A percentile compares a stretch with the other conserved stretches of the same genome.
Conservation (phyloP, 129 eudicot species). For the Centella asiatica region DNA sequence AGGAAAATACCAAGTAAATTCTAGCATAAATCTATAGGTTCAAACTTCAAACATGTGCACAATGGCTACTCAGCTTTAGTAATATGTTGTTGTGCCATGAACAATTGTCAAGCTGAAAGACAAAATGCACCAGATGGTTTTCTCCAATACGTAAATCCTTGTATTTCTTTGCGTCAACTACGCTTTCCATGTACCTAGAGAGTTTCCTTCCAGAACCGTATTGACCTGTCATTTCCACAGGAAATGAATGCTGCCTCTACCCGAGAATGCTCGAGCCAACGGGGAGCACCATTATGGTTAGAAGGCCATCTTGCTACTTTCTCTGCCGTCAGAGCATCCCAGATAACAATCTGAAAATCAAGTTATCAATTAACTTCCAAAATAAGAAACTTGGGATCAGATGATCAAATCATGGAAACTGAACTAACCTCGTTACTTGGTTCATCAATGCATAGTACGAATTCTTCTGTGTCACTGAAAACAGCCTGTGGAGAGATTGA, state of each 20-base stretch:
- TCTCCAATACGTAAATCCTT: neutral
- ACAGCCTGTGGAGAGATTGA: constrained; percentile 47
- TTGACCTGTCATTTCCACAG: constrained; percentile 71
- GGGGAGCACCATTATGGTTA: constrained; percentile 68
- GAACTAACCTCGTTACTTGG: constrained; percentile 66
- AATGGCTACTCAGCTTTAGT: neutral
- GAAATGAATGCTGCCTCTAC: constrained; percentile 62
- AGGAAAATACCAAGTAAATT: no score
- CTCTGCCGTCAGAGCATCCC: constrained; percentile 81
- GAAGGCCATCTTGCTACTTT: constrained; percentile 77
- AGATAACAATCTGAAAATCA: constrained; percentile 53
- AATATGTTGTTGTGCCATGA: neutral
- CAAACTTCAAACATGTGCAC: neutral
- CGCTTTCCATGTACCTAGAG: constrained; percentile 15
- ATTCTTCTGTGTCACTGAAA: constrained; percentile 68
- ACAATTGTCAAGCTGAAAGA: constrained; percentile 9
- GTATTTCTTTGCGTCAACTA: neutral
- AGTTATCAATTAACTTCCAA: constrained; percentile 1
- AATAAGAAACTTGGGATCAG: neutral
- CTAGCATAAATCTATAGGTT: no score
- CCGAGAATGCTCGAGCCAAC: constrained; percentile 86
- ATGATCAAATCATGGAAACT: neutral
- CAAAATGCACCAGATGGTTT: neutral
- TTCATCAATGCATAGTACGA: constrained; percentile 62
- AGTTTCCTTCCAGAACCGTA: constrained; percentile 69